A percentile compares a stretch with the other conserved stretches of the same genome.
Evolutionary conservation across 106 monocot genomes (phyloP).

Genomic region (Gastrodia elata): DNA sequence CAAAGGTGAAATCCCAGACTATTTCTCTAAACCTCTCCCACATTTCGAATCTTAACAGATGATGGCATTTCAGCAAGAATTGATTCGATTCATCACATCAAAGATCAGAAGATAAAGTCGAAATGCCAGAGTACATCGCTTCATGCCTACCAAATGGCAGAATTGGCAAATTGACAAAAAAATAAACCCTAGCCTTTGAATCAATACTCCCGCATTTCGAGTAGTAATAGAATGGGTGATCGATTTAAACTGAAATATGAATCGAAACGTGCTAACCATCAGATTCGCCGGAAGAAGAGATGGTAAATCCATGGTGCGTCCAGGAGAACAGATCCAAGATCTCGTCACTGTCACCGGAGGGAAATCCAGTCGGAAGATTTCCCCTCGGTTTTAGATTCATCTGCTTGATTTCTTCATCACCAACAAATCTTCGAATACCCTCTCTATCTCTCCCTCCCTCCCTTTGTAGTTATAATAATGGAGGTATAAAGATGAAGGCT

Average conservation of each 20-base stretch:
- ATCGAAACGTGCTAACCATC: background rate
- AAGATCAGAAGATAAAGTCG: too few species aligned
- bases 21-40: too few species aligned
- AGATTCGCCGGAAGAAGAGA: constrained; percentile 4
- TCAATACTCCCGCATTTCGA: background rate
- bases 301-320: background rate
- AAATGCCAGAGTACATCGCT: too few species aligned
- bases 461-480: background rate
- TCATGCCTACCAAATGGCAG: background rate
- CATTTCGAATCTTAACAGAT: too few species aligned
- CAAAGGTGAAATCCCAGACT: background rate
- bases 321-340: constrained; percentile 1
- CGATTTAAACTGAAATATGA: background rate
- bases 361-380: background rate
- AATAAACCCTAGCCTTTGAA: background rate
- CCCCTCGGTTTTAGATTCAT: background rate
- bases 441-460: background rate
- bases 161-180: background rate
- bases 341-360: background rate
- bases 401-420: background rate
- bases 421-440: background rate
- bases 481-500: background rate
- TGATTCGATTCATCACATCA: too few species aligned
- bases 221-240: too few species aligned
- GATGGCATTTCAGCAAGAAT: too few species aligned